Percentiles rank a stretch among this genome's conserved stretches.
phyloP scores from a whole-genome alignment of 441 rosid genomes.

The Erodium trifolium region DNA sequence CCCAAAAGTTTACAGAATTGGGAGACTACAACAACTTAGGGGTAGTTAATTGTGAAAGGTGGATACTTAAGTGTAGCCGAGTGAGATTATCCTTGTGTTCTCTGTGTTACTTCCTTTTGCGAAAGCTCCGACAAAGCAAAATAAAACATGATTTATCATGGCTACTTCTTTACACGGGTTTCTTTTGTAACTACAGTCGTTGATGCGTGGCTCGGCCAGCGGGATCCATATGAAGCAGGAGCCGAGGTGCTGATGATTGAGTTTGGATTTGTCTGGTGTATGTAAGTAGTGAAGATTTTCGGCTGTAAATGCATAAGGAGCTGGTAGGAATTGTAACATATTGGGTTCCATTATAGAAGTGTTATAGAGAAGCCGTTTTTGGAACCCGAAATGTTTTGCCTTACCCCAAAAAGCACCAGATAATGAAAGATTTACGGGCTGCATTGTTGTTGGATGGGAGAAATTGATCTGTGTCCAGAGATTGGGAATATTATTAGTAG shows the following conservation, averaged over 20 bases:
- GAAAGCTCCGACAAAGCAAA: neutral
- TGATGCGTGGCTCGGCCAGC: neutral
- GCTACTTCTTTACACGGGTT: neutral
- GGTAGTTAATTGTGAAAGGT: no score
- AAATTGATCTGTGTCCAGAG: neutral
- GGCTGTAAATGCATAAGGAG: constrained; percentile 1
- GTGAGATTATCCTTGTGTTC: neutral
- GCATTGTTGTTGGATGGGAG: no score
- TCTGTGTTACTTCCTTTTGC: no score
- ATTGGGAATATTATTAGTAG: neutral
- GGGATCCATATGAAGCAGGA: constrained; percentile 6
- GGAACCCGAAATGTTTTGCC: constrained; percentile 1
- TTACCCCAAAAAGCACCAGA: neutral
- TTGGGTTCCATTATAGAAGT: neutral
- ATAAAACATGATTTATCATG: neutral
- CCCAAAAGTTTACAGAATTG: no score
- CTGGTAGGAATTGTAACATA: neutral
- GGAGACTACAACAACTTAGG: no score
- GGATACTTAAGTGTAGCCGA: no score
- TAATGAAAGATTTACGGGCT: no score
- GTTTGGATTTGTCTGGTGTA: neutral
- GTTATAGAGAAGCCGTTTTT: constrained; percentile 2
- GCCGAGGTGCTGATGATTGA: neutral
- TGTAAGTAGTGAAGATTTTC: neutral
- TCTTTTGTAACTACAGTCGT: neutral